Evolutionary conservation across 768 basidiomycete genomes (phyloP), one percentile per base, ranked within the genome.

Genomic region (Piloderma croceum): DNA sequence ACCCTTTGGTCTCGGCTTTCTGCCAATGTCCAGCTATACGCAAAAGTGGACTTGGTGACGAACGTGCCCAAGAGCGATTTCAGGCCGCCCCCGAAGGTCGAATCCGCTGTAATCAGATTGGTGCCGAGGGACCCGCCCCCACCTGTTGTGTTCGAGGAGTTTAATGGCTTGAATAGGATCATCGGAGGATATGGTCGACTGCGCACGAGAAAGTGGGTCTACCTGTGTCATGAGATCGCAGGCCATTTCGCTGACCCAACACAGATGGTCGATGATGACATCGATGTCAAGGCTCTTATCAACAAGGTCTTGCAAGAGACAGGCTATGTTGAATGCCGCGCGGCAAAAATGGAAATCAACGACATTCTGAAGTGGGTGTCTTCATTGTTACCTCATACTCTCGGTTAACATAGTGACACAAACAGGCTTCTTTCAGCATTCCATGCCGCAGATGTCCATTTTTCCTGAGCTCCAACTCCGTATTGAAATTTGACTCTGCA

Each of bases 31-130:
- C 96, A 98, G 64, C 79, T 99, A 3, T 99, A 96, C 59, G 82
- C 96, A 10, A 90, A 92, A 56, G 92, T 98, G 18, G 91, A 97
- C 62, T 81, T 96, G 49, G 76, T 97, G 44, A 91, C 96, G 79
- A 87, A 93, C 53, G 94, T 99, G 31, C 83, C 82, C n/a, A 84
- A 88, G 55, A 94, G 92, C 59, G 92, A 94, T 64, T 99, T 99
- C 69, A 73, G 94, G 19, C 96, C 96, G 0, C 83, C 96, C 15
- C 96, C 96, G 0, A 76, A 87, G 60, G 96, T 99, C 29, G 96
- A 98, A 62, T 87, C 83, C 20, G 83, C 80, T 17, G 96, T 99
- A 46, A 81, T 99, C 25, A 79, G 96, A 38, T 71, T 99, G 43
- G 87, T 81, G 5, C 96, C 94, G 3, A 71, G 85, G 35, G 91